Base-by-base conservation (phyloP, 352 stramenopile genomes). In the Phytophthora tubulina region DNA sequence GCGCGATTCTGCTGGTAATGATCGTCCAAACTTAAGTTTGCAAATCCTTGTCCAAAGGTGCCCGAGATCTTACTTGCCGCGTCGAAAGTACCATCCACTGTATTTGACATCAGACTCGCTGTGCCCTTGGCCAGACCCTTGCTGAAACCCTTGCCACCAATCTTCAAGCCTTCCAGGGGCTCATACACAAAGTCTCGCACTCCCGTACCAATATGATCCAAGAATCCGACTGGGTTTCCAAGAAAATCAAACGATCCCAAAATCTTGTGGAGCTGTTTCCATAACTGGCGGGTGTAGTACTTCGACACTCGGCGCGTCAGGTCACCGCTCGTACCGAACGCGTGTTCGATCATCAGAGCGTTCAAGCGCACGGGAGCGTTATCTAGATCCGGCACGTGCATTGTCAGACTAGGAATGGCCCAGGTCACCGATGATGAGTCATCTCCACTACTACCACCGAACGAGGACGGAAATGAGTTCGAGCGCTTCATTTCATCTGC, bases 171-270 rank as follows among this genome's bases (percentile, higher is more conserved):
- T 73, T 99, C 90, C 17, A 99, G 87, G 15, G 97, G 96, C 71
- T 99, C 97, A 70, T 99, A 99, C 50, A 99, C 98, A 66, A 99
- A 99, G 66, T 98, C 94, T 48, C 94, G 85, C 41, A 99, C 95
- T 49, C 96, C 97, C 30, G 92, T 98, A 44, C 97, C 97, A 70
- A 99, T 93, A 67, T 99, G 98, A 31, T 97, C 92, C 52, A 99
- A 73, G 54, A 97, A 93, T 0, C 90, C 90, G 13, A 96, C 90
- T 13, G 89, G 89, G 45, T 96, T 96, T 44, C 91, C 92, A 14
- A 97, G 67, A 33, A 97, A 95, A 72, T 97, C 92, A 50, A 96
- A 95, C 13, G 88, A 95, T 1, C 92, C 89, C 11, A 97, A 64
- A 58, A 97, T 89, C 44, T 95, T 96, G 75, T 96, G 89, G 4